A percentile compares a stretch with the other conserved stretches of the same genome.
These are phyloP conservation scores for Avena atlantica DNA, from an alignment of 176 grass and related monocot species.

Conservation along the genomic window DNA sequence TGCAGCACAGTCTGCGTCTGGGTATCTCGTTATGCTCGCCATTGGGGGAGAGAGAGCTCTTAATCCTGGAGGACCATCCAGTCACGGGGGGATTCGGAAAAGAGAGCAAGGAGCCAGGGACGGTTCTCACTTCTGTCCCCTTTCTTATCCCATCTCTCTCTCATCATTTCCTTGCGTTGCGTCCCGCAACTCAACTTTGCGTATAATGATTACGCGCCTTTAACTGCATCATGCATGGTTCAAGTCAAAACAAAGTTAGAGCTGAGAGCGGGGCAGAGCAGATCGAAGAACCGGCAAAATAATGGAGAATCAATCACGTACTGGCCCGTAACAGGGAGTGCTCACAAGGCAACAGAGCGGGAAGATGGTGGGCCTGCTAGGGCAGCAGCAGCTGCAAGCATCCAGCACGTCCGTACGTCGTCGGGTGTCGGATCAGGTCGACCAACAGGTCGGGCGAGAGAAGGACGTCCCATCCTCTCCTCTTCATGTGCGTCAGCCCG, in stretches of 20 bases:
- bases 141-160: neutral
- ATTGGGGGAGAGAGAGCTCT: neutral
- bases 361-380: slow-evolving; percentile 10
- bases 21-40: slow-evolving; percentile 20
- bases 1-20: neutral
- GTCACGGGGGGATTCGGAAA: slow-evolving; percentile 47
- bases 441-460: neutral
- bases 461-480: too few species aligned
- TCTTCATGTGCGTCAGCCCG: too few species aligned
- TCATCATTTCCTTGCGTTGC: neutral
- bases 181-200: neutral
- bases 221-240: slow-evolving; percentile 24
- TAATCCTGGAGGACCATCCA: slow-evolving; percentile 44
- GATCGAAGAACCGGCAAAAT: slow-evolving; percentile 9
- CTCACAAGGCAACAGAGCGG: slow-evolving; percentile 43
- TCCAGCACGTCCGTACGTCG: neutral
- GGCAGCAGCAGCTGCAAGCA: neutral
- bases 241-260: neutral
- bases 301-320: neutral
- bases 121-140: neutral
- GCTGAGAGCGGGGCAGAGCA: neutral
- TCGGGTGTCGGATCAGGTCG: neutral
- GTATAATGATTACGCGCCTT: neutral
- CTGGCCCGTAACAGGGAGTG: neutral
- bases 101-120: neutral